A percentile compares a stretch with the other conserved stretches of the same genome.
These are phyloP conservation scores for Salix suchowensis DNA, from an alignment of 345 rosid species.

Conservation along the genomic window DNA sequence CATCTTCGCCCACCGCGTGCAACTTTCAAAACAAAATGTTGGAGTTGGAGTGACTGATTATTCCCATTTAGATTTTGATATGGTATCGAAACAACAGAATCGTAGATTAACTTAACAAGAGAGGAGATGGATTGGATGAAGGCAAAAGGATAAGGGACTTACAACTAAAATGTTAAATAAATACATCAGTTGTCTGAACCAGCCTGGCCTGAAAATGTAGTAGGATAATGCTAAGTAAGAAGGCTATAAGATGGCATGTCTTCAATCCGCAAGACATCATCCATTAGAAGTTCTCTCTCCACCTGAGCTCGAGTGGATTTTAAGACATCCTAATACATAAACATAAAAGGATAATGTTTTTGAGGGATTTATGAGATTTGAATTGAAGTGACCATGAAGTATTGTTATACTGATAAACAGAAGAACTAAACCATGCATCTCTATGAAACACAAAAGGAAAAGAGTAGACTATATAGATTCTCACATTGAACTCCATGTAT, in stretches of 20 bases:
- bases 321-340: constrained; percentile 57
- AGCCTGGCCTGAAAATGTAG: not conserved
- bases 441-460: not conserved
- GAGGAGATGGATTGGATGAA: not conserved
- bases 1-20: not conserved
- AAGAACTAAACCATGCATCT: not conserved
- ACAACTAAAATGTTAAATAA: not conserved
- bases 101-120: not conserved
- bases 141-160: not conserved
- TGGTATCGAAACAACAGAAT: not conserved
- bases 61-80: not conserved
- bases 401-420: not conserved
- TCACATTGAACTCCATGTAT: constrained; percentile 94
- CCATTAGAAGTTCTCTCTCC: constrained; percentile 83
- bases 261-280: constrained; percentile 67
- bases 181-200: not conserved
- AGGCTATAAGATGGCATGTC: constrained; percentile 88
- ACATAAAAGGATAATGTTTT: too few relatives aligned
- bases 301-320: constrained; percentile 67
- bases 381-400: not conserved
- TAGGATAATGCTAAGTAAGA: constrained; percentile 35
- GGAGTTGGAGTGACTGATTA: not conserved
- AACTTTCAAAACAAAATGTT: not conserved
- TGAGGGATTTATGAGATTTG: too few relatives aligned
- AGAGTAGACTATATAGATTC: constrained; percentile 13